Evolutionary conservation across 1,284 basidiomycete species (phyloP).

Genomic region (Puccinia brachypodii): DNA sequence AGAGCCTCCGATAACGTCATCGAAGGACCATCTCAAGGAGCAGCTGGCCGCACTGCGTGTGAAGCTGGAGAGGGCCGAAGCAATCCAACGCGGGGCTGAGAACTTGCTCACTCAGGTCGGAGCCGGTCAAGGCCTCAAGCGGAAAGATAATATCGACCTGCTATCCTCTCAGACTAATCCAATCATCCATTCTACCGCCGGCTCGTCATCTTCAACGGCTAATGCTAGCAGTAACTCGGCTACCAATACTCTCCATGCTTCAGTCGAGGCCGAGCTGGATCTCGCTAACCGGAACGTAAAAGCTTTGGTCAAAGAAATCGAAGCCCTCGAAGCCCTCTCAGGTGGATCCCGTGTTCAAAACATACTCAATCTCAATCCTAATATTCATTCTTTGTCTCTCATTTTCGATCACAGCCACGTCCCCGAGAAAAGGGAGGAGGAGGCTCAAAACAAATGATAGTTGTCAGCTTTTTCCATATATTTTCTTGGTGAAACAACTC

Average conservation of each 20-base stretch:
- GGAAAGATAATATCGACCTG: constrained; percentile 31
- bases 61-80: constrained; percentile 36
- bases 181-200: neutral
- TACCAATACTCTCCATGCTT: constrained; percentile 24
- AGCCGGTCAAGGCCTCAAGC: constrained; percentile 34
- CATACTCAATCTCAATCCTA: neutral
- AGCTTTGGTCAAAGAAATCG: constrained; percentile 31
- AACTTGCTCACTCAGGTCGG: constrained; percentile 43
- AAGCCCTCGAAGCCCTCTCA: constrained; percentile 39
- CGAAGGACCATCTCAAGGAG: constrained; percentile 38
- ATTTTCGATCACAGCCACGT: constrained; percentile 1
- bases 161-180: neutral
- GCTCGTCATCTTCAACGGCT: neutral
- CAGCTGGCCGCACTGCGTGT: constrained; percentile 9
- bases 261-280: constrained; percentile 44
- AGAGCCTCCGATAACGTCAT: constrained; percentile 28
- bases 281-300: constrained; percentile 43
- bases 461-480: no score
- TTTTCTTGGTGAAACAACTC: neutral
- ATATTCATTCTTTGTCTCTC: neutral
- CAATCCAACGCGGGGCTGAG: constrained; percentile 43
- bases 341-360: neutral
- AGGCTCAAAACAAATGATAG: constrained; percentile 30
- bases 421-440: constrained; percentile 39
- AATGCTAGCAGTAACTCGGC: neutral